A percentile compares a stretch with the other conserved stretches of the same genome.
Evolutionary conservation across 2,329 filamentous ascomycete genomes (phyloP).

Genomic region (Exophiala sp.): DNA sequence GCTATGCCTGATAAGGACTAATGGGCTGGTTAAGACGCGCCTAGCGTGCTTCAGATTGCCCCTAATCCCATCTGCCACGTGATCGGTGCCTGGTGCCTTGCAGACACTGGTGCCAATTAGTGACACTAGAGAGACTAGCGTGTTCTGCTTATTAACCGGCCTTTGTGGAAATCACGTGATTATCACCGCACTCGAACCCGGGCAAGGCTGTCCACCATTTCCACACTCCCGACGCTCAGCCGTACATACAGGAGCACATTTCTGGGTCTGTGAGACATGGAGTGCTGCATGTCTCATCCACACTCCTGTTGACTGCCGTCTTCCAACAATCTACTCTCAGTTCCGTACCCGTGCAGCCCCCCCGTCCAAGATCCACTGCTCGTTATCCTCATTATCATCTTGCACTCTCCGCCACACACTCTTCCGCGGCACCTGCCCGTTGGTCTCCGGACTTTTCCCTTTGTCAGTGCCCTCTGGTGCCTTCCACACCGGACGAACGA

Average conservation of each 20-base stretch:
- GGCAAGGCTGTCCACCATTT: background rate
- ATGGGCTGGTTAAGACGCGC: background rate
- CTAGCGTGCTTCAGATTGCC: background rate
- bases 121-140: no score
- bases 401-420: constrained; percentile 45
- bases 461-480: constrained; percentile 31
- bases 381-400: constrained; percentile 43
- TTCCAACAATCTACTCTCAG: constrained; percentile 22
- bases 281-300: constrained; percentile 1
- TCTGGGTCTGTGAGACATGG: background rate
- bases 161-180: no score
- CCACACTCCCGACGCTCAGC: no score
- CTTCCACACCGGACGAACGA: constrained; percentile 44
- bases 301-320: constrained; percentile 22
- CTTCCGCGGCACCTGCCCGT: constrained; percentile 32
- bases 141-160: no score
- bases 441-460: constrained; percentile 19
- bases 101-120: no score
- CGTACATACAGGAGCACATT: no score
- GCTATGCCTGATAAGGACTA: background rate
- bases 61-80: constrained; percentile 1
- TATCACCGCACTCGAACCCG: no score
- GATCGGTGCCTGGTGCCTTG: constrained; percentile 7
- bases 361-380: constrained; percentile 45
- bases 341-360: constrained; percentile 37